Evolutionary conservation across 805 yeast genomes (phyloP), one percentile per base, ranked within the genome.

Genomic region (Candida namnaoensis): DNA sequence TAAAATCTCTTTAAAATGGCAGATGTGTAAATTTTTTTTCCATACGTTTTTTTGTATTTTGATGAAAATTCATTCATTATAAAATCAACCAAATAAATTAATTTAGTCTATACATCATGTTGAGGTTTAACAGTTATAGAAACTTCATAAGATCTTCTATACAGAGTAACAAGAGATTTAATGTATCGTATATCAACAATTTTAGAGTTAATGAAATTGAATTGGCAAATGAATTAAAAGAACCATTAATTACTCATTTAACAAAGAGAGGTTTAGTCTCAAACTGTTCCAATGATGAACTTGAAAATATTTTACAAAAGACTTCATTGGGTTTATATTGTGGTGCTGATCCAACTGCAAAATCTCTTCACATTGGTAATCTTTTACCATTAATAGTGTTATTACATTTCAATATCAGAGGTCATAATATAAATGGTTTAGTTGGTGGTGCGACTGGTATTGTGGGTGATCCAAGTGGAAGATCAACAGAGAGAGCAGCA

Each of bases 291-390:
- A 66, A 23, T n/a, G 71, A 57, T 10, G 55, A 49, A 5, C 38
- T 57, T 2, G 49, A 58, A 36, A 60, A 56, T 0, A 43, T 54
- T 5, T 38, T 62, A 3, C 41, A 51, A 3, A 53, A 52, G 9
- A 49, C 60, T 32, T 71, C 68, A 48, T 51, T 84, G 11, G 78
- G 80, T 9, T 60, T 88, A 7, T 91, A 91, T 60, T 82, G 95
- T 59, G 99, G 99, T 10, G 97, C 96, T 0, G 99, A 93, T 56
- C 99, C 99, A 1, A 81, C 96, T 0, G 98, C 98, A 1, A 67
- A 57, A 38, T 88, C 97, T 0, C 66, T 93, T 13, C 99, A 93
- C 62, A 62, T 93, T 49, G 99, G 99, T 3, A 93, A 93, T 53
- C 64, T 93, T 40, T 66, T 93, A 30, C 99, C 99, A 1, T 62